Conservation (phyloP, 352 stramenopile species). For the Pythium angustatum region DNA sequence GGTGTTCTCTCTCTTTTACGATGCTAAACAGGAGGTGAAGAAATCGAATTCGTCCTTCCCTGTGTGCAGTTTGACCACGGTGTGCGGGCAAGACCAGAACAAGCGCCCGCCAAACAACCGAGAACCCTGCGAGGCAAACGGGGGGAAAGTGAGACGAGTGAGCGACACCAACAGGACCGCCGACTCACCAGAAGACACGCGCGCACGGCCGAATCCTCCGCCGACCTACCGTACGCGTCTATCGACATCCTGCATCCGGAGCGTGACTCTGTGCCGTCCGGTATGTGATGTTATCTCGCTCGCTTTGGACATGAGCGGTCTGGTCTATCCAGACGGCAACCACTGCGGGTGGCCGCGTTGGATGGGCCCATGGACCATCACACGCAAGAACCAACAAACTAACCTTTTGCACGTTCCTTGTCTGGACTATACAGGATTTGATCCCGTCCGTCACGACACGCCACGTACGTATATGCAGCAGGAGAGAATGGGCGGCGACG, state of each 20-base stretch:
- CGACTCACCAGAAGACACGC: neutral
- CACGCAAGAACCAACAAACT: too few relatives aligned
- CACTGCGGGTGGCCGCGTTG: too few relatives aligned
- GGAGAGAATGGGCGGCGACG: conserved; percentile 39
- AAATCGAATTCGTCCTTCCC: conserved; percentile 25
- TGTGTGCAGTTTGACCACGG: conserved; percentile 18
- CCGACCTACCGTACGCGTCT: neutral
- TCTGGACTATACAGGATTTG: too few relatives aligned
- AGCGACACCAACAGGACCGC: neutral
- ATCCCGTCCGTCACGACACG: too few relatives aligned
- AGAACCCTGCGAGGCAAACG: conserved; percentile 25
- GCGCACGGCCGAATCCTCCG: neutral
- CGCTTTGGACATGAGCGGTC: too few relatives aligned
- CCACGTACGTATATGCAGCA: conserved; percentile 30
- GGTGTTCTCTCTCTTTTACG: conserved; percentile 21
- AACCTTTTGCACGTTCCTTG: too few relatives aligned
- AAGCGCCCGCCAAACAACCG: conserved; percentile 32
- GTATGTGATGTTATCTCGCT: too few relatives aligned
- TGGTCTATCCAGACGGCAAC: neutral
- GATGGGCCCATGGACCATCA: too few relatives aligned
- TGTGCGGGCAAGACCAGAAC: conserved; percentile 24
- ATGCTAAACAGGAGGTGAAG: conserved; percentile 15
- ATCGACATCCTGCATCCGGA: neutral
- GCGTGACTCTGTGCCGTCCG: neutral
- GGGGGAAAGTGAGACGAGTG: conserved; percentile 19